Evolutionary conservation across 345 rosid genomes (phyloP), one percentile per base, ranked within the genome.

Genomic region (Rhodomyrtus tomentosa): DNA sequence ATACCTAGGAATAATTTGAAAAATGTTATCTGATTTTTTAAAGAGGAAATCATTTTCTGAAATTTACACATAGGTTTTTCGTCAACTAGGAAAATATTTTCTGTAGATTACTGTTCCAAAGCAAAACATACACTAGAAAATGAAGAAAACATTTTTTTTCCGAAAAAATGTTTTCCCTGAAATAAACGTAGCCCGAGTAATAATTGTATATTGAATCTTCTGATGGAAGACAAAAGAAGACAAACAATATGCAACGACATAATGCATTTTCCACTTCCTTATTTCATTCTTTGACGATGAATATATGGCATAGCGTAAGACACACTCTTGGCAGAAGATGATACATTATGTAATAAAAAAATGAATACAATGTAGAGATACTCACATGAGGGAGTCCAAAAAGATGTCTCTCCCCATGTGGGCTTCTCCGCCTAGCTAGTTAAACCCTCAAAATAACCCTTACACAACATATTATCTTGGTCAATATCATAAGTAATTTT

Each of bases 341-440:
- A 56, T 56, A 55, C n/a, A 59, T 56, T 21, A 49, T 10, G 50
- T 49, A 49, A 49, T 49, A 56, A 52, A 38, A 38, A 42, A 40
- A 55, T 22, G 4, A 32, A 24, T 36, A 36, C 79, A 68, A 68
- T 68, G 25, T 68, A 68, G 49, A 76, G n/a, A 22, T 54, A 27
- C 55, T 79, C 83, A 80, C 55, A 55, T 45, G 83, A 24, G 48
- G 40, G 74, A 84, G 79, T 56, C 82, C 73, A 80, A 55, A 84
- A 80, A 50, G 59, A 38, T 79, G 76, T 80, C 55, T 45, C 76
- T 59, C 38, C 83, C 83, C 86, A 80, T 80, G 82, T 80, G 86
- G 29, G 83, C 21, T 55, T 84, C 86, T 72, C 76, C 50, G n/a
- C 80, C 58, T 45, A 48, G 58, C 52, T 81, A 55, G 59, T 80